Evolutionary conservation across 495 filamentous ascomycete species (phyloP).

Genomic region (Podospora bellae-mahoneyi): DNA sequence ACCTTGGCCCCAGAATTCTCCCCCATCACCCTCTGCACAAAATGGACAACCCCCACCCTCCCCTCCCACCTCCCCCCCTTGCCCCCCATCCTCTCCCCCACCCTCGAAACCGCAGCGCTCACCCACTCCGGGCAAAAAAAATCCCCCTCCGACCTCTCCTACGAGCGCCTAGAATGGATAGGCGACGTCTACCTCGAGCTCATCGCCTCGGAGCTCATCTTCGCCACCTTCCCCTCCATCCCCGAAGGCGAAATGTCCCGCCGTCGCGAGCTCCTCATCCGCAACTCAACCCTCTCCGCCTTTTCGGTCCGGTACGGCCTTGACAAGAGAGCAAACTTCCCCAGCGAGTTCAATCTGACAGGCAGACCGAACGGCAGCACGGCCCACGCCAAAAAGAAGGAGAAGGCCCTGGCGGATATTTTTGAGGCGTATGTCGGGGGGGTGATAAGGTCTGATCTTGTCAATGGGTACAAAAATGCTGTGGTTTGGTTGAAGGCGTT

Average conservation of each 20-base stretch:
- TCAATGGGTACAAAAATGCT: constrained; percentile 55
- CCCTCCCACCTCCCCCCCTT: constrained; percentile 46
- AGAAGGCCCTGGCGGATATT: constrained; percentile 74
- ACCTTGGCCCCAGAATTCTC: not conserved
- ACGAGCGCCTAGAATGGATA: constrained; percentile 71
- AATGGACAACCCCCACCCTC: constrained; percentile 42
- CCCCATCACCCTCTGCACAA: constrained; percentile 20
- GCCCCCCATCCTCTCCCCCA: constrained; percentile 55
- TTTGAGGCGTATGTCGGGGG: constrained; percentile 88
- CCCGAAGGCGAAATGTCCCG: constrained; percentile 59
- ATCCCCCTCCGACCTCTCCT: constrained; percentile 43
- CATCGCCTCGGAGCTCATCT: constrained; percentile 62
- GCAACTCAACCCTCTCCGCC: constrained; percentile 68
- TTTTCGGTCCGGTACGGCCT: constrained; percentile 67
- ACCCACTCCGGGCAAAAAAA: constrained; percentile 55
- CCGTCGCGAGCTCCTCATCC: constrained; percentile 66
- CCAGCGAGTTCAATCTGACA: constrained; percentile 39
- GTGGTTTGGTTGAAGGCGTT: constrained; percentile 66
- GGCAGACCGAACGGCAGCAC: constrained; percentile 33
- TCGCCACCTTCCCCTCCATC: constrained; percentile 57
- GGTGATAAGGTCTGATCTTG: constrained; percentile 60
- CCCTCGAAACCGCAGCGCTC: constrained; percentile 60
- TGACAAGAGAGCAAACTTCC: constrained; percentile 55
- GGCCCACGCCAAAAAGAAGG: constrained; percentile 49
- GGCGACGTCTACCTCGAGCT: constrained; percentile 74